Evolutionary conservation across 176 grass and related monocot genomes (phyloP).

Genomic region (Triticum timopheevii): DNA sequence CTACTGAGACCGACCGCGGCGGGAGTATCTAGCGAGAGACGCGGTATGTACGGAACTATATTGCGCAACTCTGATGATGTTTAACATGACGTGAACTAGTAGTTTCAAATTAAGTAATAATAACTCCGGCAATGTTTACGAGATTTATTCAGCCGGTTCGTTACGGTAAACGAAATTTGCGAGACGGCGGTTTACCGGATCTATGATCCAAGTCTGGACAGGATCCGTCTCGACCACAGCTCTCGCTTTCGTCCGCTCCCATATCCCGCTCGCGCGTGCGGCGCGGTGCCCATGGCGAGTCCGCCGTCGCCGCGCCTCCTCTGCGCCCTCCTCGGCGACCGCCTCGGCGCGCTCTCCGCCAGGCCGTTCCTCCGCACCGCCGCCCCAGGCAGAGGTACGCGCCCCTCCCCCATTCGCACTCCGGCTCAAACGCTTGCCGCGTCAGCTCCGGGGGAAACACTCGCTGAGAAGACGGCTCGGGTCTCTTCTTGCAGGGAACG

Average conservation of each 20-base stretch:
- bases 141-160: too few relatives aligned
- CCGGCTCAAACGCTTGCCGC: not conserved
- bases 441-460: not conserved
- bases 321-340: constrained; percentile 70
- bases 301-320: constrained; percentile 60
- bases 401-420: not conserved
- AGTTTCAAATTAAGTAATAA: too few relatives aligned
- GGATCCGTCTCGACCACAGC: not conserved
- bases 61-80: too few relatives aligned
- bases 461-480: not conserved
- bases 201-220: too few relatives aligned
- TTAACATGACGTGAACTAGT: too few relatives aligned
- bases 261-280: not conserved
- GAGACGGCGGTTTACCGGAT: too few relatives aligned
- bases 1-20: too few relatives aligned
- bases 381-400: constrained; percentile 30
- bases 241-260: not conserved
- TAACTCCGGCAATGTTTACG: too few relatives aligned
- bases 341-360: constrained; percentile 46
- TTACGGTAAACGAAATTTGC: too few relatives aligned
- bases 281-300: constrained; percentile 50
- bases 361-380: constrained; percentile 31
- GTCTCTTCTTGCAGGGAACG: constrained; percentile 45
- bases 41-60: too few relatives aligned
- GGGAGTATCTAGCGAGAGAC: too few relatives aligned